These are phyloP conservation scores for Verticillium alfalfae DNA, from an alignment of 2,329 filamentous ascomycete genomes.

Conservation along the genomic window DNA sequence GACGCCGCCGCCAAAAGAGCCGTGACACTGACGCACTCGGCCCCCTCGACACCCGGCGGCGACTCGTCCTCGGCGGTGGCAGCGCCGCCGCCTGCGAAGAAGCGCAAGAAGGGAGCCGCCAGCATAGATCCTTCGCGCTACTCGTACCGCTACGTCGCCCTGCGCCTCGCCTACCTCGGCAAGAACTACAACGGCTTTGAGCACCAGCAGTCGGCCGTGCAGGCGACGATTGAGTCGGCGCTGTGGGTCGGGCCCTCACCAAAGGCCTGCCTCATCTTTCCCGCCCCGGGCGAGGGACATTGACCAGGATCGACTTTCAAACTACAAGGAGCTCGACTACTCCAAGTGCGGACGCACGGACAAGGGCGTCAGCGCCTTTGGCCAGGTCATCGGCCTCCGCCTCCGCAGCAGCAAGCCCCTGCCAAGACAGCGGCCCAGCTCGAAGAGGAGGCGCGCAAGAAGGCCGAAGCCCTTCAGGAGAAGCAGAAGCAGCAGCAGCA, in stretches of 20 bases:
- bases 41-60: slow-evolving; percentile 1
- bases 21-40: slow-evolving; percentile 15
- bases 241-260: slow-evolving; percentile 84
- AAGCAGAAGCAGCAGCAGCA: slow-evolving; percentile 10
- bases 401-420: slow-evolving; percentile 75
- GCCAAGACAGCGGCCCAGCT: slow-evolving; percentile 58
- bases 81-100: slow-evolving; percentile 16
- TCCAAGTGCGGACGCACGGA: slow-evolving; percentile 95
- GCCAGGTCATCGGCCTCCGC: slow-evolving; percentile 81
- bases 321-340: slow-evolving; percentile 67
- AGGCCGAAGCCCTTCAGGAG: slow-evolving; percentile 20
- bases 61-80: slow-evolving; percentile 4
- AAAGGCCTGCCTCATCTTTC: slow-evolving; percentile 80
- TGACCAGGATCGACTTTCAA: slow-evolving; percentile 61
- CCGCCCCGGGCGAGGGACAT: slow-evolving; percentile 42
- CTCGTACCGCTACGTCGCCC: slow-evolving; percentile 74
- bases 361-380: slow-evolving; percentile 90
- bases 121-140: slow-evolving; percentile 76
- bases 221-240: slow-evolving; percentile 87
- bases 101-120: slow-evolving; percentile 27
- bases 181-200: slow-evolving; percentile 91
- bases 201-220: slow-evolving; percentile 65
- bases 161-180: slow-evolving; percentile 92
- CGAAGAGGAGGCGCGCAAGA: slow-evolving; percentile 76
- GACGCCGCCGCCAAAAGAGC: slow-evolving; percentile 18